Evolutionary conservation across 352 stramenopile genomes (phyloP), one percentile per base, ranked within the genome.

Genomic region (Phytophthora crassamura): DNA sequence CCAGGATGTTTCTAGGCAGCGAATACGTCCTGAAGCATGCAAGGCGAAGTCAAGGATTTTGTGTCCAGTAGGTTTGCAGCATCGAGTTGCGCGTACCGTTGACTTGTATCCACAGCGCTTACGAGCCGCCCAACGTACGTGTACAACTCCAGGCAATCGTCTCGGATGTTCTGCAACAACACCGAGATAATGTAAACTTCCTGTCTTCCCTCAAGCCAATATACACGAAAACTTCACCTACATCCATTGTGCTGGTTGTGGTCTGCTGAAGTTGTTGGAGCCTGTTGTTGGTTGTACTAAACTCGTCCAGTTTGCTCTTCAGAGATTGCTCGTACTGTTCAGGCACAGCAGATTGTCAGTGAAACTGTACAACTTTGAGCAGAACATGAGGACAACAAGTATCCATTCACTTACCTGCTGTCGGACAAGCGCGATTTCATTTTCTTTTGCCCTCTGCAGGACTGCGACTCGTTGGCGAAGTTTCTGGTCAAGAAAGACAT

Each of bases 1-100:
- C 80, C 12, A 95, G 62, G n/a, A 95, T 79, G 67, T 92, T 91
- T 56, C 89, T 93, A 32, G 83, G 84, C 33, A 72, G n/a, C 22
- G 52, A 45, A 53, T 64, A 48, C 12, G 46, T 60, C 58, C 70
- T 73, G 35, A 15, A 46, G 15, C n/a, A 48, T 49, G 7, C 22
- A 41, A 30, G 3, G 32, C 45, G 16, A 28, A 34, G n/a, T 69
- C 47, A 32, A 32, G 28, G 6, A 32, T 32, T 28, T 6, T 32
- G 28, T 8, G 0, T 32, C 28, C 5, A 2, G 28, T 9, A 32
- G 28, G 28, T 32, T 28, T 32, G 28, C 1, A 32, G 5, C 28
- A 32, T 32, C 28, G 28, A 15, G 36, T 38, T 20, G 6, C n/a
- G 57, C 32, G 18, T 57, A 74, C 69, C 64, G 56, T 41, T 74